A percentile compares a stretch with the other conserved stretches of the same genome.
Evolutionary conservation across 2,329 filamentous ascomycete species (phyloP).

Genomic region (Diaporthe vexans): DNA sequence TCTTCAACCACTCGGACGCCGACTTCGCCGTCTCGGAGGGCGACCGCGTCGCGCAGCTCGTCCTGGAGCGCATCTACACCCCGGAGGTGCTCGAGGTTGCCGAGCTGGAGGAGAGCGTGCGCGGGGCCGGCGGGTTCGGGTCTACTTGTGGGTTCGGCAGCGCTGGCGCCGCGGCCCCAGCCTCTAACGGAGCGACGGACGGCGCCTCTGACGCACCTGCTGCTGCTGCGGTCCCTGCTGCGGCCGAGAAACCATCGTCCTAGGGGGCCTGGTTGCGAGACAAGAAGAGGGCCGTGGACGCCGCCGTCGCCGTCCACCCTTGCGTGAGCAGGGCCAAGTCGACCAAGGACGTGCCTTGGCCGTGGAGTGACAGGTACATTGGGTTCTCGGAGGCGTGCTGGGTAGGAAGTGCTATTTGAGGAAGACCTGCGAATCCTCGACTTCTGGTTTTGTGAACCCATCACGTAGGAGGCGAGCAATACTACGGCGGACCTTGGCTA

Average conservation of each 20-base stretch:
- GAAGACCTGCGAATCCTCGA: background rate
- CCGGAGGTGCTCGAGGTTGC: constrained; percentile 92
- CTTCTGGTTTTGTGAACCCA: background rate
- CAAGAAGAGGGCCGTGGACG: constrained; percentile 29
- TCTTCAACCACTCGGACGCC: constrained; percentile 90
- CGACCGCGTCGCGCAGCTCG: constrained; percentile 92
- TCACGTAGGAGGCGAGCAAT: background rate
- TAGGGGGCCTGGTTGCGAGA: constrained; percentile 40
- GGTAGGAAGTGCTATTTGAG: constrained; percentile 36
- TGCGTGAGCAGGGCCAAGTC: constrained; percentile 8
- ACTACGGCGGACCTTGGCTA: background rate
- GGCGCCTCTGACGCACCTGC: constrained; percentile 4
- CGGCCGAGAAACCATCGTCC: constrained; percentile 39
- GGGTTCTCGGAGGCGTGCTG: constrained; percentile 38
- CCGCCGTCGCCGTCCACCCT: background rate
- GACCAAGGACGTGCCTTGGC: constrained; percentile 40
- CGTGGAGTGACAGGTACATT: constrained; percentile 36
- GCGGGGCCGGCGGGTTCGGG: constrained; percentile 91
- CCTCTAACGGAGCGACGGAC: constrained; percentile 26
- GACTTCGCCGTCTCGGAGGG: constrained; percentile 88
- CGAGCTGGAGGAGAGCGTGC: constrained; percentile 89
- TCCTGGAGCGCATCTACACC: constrained; percentile 94
- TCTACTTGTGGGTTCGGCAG: constrained; percentile 76
- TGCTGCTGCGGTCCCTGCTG: constrained; percentile 10
- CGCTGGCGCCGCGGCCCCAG: background rate